phyloP scores from a whole-genome alignment of 495 filamentous ascomycete genomes.

The Penicillium lagena region DNA sequence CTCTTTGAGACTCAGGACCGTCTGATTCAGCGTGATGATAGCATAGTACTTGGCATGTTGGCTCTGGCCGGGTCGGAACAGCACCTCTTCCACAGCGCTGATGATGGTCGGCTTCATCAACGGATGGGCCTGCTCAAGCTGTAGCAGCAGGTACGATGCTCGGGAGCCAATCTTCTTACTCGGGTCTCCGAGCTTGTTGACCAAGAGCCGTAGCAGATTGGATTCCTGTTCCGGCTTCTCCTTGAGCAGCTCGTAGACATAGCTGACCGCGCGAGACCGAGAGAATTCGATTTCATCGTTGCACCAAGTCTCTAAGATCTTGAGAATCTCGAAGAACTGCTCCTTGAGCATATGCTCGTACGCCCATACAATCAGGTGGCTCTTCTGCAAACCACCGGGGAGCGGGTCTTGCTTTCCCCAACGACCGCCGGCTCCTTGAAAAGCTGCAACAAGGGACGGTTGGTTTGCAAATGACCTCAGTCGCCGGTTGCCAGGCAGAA shows the following conservation, averaged over 20 bases:
- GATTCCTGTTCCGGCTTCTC: conserved; percentile 97
- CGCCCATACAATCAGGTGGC: conserved; percentile 81
- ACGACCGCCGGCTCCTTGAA: conserved; percentile 47
- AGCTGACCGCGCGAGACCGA: conserved; percentile 74
- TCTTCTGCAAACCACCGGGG: conserved; percentile 60
- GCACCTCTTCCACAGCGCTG: conserved; percentile 76
- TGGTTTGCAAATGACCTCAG: conserved; percentile 75
- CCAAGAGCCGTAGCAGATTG: conserved; percentile 81
- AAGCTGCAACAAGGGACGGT: conserved; percentile 61
- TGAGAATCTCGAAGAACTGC: conserved; percentile 83
- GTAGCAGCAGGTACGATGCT: conserved; percentile 85
- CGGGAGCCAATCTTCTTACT: conserved; percentile 91
- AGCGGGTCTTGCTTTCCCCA: conserved; percentile 65
- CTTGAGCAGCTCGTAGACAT: conserved; percentile 81
- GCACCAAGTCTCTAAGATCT: conserved; percentile 84
- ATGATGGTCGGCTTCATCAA: conserved; percentile 88
- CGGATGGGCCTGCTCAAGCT: conserved; percentile 80
- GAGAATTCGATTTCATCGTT: conserved; percentile 92
- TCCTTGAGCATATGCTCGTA: conserved; percentile 94
- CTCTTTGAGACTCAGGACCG: conserved; percentile 77
- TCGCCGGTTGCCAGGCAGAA: conserved; percentile 77
- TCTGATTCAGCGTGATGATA: conserved; percentile 94
- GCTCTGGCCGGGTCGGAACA: conserved; percentile 82
- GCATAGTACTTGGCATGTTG: conserved; percentile 90
- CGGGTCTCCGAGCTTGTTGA: conserved; percentile 93